Conservation (phyloP, 2,329 filamentous ascomycete species). For the Albophoma yamanashiensis region DNA sequence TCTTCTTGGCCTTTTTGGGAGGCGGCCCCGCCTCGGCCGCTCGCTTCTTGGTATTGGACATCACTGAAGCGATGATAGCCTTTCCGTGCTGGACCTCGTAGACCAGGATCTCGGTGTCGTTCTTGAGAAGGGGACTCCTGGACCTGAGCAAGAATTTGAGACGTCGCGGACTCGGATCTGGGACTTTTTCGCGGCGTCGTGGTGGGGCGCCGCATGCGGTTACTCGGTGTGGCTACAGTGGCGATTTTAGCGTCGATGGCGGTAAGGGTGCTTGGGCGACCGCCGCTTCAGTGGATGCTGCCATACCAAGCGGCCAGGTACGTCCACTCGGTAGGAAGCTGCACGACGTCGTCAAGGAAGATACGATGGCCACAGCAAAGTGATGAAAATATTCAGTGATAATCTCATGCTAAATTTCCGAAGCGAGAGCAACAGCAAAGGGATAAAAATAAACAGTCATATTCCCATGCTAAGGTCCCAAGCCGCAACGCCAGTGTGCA, state of each 20-base stretch:
- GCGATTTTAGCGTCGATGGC: background rate
- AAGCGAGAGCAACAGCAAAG: background rate
- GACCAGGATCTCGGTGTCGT: background rate
- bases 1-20: conserved; percentile 37
- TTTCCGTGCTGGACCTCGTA: background rate
- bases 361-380: background rate
- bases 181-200: conserved; percentile 1
- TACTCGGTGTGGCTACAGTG: background rate
- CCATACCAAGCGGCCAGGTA: no score
- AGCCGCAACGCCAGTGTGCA: background rate
- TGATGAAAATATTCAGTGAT: background rate
- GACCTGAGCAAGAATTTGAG: background rate
- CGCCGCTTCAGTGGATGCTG: background rate
- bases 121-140: background rate
- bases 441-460: background rate
- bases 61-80: conserved; percentile 3
- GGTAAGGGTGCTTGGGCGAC: background rate
- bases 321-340: background rate
- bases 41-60: conserved; percentile 43
- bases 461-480: background rate
- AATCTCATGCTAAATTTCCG: background rate
- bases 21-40: conserved; percentile 36
- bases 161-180: background rate
- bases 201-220: background rate
- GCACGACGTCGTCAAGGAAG: background rate